These are phyloP conservation scores for Dactylis glomerata DNA, from an alignment of 176 grass and related monocot genomes.

Conservation along the genomic window DNA sequence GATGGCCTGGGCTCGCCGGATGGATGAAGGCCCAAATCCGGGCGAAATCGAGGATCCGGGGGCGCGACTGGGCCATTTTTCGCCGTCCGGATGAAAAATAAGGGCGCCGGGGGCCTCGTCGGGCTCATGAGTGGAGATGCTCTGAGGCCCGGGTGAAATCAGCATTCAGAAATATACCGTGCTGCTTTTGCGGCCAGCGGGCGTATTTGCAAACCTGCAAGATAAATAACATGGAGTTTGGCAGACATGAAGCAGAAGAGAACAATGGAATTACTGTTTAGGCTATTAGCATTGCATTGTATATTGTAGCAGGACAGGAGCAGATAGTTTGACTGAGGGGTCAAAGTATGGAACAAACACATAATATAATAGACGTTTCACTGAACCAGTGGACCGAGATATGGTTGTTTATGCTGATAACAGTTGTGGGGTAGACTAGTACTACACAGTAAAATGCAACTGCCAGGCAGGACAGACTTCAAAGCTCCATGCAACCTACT, in stretches of 20 bases:
- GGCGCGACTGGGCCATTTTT: no score
- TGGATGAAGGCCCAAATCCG: no score
- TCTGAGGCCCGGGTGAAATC: neutral
- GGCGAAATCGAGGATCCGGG: no score
- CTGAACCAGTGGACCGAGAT: conserved; percentile 31
- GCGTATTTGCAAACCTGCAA: neutral
- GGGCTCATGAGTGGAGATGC: no score
- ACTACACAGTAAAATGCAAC: conserved; percentile 13
- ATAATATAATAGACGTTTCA: conserved; percentile 6
- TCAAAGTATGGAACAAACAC: conserved; percentile 25
- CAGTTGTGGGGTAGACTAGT: neutral
- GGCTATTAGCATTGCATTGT: neutral
- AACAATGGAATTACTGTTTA: conserved; percentile 8
- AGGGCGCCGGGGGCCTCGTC: no score
- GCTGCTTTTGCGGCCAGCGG: neutral
- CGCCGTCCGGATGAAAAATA: no score
- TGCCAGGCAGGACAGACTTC: conserved; percentile 25
- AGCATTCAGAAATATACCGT: neutral
- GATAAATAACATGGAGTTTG: neutral
- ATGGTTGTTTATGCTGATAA: conserved; percentile 17
- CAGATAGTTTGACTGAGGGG: conserved; percentile 35
- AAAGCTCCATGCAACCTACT: neutral
- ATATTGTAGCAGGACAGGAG: neutral
- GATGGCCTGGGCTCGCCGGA: no score
- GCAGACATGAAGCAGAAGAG: no score